These are phyloP conservation scores for Bremia lactucae DNA, from an alignment of 352 stramenopile species.

Conservation along the genomic window DNA sequence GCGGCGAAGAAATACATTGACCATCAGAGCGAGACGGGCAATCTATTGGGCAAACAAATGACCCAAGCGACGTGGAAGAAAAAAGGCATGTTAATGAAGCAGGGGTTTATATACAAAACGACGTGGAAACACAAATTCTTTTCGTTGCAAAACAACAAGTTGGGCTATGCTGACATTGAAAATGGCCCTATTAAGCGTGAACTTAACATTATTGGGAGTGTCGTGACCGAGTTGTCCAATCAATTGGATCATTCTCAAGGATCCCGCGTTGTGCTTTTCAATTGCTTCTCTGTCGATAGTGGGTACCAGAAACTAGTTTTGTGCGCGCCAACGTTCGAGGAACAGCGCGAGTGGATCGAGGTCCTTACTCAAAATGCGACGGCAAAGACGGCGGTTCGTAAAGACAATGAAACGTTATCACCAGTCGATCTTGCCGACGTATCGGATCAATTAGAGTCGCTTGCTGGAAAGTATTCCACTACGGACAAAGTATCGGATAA, in stretches of 20 bases:
- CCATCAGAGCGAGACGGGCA: constrained; percentile 48
- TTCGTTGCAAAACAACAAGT: constrained; percentile 81
- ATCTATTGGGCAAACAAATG: constrained; percentile 50
- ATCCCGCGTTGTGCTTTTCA: constrained; percentile 72
- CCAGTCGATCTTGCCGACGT: constrained; percentile 69
- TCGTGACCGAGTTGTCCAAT: constrained; percentile 74
- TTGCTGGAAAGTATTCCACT: constrained; percentile 69
- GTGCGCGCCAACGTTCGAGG: constrained; percentile 75
- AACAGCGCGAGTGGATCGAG: constrained; percentile 85
- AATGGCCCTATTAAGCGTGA: constrained; percentile 79
- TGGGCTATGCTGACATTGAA: constrained; percentile 72
- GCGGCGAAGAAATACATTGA: constrained; percentile 82
- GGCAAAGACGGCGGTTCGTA: constrained; percentile 66
- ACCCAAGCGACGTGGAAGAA: constrained; percentile 84
- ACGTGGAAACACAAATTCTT: constrained; percentile 85
- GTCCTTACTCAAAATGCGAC: constrained; percentile 79
- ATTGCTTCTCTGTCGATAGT: constrained; percentile 81
- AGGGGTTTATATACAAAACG: constrained; percentile 87
- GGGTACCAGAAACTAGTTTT: constrained; percentile 77
- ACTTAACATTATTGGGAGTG: constrained; percentile 79
- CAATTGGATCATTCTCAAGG: constrained; percentile 84
- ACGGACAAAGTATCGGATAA: constrained; percentile 54
- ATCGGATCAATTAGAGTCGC: constrained; percentile 60
- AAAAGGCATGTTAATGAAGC: constrained; percentile 78
- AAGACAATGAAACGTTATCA: constrained; percentile 58